Evolutionary conservation across 2,329 filamentous ascomycete genomes (phyloP).

Genomic region (Paecilomyces niveus): DNA sequence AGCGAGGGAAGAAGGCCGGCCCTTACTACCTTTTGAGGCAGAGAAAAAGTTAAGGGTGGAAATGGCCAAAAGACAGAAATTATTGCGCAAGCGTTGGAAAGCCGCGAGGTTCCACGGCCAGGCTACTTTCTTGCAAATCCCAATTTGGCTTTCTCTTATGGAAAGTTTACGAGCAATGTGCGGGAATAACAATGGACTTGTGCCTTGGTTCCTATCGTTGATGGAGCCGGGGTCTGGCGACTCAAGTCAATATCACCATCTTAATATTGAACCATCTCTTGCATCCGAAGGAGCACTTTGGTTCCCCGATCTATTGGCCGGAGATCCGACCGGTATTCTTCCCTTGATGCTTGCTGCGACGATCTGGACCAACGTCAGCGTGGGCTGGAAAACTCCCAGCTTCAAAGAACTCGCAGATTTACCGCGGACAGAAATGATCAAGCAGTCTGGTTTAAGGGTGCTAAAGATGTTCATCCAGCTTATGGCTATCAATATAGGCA

Average conservation of each 20-base stretch:
- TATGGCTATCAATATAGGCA: constrained; percentile 33
- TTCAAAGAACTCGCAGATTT: constrained; percentile 17
- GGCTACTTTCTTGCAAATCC: constrained; percentile 33
- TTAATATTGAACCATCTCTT: constrained; percentile 42
- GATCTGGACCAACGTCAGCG: constrained; percentile 42
- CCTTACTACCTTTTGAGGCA: constrained; percentile 9
- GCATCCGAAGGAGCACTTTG: constrained; percentile 53
- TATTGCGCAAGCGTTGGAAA: constrained; percentile 27
- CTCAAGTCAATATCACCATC: constrained; percentile 14
- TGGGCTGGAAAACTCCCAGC: constrained; percentile 20
- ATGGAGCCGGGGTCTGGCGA: constrained; percentile 10
- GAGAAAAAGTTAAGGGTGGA: constrained; percentile 14
- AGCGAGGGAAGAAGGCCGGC: constrained; percentile 4
- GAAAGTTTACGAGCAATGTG: constrained; percentile 43
- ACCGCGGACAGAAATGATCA: constrained; percentile 18
- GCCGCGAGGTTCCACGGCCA: constrained; percentile 27
- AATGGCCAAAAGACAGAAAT: constrained; percentile 13
- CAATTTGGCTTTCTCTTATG: constrained; percentile 41
- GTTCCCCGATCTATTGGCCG: constrained; percentile 50
- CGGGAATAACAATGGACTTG: constrained; percentile 33
- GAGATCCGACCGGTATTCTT: constrained; percentile 46
- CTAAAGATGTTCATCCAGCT: constrained; percentile 26
- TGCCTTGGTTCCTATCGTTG: constrained; percentile 29
- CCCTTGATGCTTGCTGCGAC: constrained; percentile 43
- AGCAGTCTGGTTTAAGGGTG: constrained; percentile 14